Percentiles rank a stretch among this genome's conserved stretches.
These are phyloP conservation scores for Ascochyta pisi DNA, from an alignment of 2,329 filamentous ascomycete genomes.

Conservation along the genomic window DNA sequence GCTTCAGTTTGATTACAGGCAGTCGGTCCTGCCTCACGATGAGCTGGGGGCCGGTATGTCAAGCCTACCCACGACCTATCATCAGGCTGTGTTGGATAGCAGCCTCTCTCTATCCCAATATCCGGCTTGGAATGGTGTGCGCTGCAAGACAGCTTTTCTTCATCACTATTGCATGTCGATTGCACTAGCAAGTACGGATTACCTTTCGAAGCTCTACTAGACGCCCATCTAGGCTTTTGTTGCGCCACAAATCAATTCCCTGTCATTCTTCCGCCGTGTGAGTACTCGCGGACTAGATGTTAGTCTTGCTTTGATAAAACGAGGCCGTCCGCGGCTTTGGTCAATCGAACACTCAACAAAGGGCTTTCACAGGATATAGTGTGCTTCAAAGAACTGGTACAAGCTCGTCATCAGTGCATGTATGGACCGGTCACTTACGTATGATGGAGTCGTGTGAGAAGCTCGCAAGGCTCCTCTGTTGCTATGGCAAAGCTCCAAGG, in stretches of 20 bases:
- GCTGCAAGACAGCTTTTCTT: not conserved
- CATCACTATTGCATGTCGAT: not conserved
- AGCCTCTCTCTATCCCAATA: not conserved
- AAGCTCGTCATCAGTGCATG: conserved; percentile 22
- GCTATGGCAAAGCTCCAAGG: not conserved
- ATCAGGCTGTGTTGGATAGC: not conserved
- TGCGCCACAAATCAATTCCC: not conserved
- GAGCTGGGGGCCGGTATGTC: not conserved
- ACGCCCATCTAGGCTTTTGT: not conserved
- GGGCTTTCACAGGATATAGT: not conserved
- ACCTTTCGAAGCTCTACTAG: not conserved
- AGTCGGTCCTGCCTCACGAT: not conserved
- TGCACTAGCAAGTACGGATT: not conserved
- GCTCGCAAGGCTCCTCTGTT: not conserved
- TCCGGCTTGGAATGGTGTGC: not conserved
- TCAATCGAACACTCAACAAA: not conserved
- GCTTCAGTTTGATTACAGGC: not conserved
- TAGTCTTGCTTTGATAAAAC: not conserved
- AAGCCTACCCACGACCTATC: not conserved
- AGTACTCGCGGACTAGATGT: not conserved
- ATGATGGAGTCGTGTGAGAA: conserved; percentile 3
- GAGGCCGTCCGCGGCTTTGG: not conserved
- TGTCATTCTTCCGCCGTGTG: not conserved
- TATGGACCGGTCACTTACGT: conserved; percentile 23
- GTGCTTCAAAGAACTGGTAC: conserved; percentile 13